Percentiles rank a stretch among this genome's conserved stretches.
Evolutionary conservation across 169 alveolate genomes (phyloP).

Genomic region (Cyclospora cayetanensis): DNA sequence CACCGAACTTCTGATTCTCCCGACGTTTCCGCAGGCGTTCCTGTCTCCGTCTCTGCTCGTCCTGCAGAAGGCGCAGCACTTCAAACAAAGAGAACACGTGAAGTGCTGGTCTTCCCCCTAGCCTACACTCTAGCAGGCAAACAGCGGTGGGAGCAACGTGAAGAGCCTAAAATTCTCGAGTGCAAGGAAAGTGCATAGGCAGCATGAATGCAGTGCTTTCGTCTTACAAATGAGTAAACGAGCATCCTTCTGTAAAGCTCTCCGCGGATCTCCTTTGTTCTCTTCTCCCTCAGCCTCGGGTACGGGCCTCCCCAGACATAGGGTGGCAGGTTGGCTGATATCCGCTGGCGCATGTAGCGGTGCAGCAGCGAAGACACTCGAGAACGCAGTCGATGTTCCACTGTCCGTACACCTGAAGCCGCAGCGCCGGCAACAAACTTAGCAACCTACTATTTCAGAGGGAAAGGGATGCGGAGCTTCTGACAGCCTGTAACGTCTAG

Average conservation of each 20-base stretch:
- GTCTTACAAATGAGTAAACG: constrained; percentile 75
- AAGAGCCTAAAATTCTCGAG: no score
- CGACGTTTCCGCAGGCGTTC: constrained; percentile 77
- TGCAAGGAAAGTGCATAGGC: no score
- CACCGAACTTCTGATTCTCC: constrained; percentile 77
- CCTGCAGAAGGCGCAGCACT: constrained; percentile 70
- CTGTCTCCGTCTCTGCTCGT: constrained; percentile 78
- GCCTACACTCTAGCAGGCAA: no score
- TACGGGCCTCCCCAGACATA: constrained; percentile 81
- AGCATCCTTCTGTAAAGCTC: constrained; percentile 80
- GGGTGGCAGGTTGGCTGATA: constrained; percentile 78
- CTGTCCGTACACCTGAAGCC: constrained; percentile 77
- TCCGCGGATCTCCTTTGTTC: constrained; percentile 74
- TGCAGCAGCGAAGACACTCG: constrained; percentile 73
- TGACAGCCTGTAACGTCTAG: background rate
- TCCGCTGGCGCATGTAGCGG: constrained; percentile 77
- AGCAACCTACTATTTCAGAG: no score
- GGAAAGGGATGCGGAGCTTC: background rate
- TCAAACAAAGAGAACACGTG: background rate
- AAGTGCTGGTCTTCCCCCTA: no score
- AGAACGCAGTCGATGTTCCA: constrained; percentile 78
- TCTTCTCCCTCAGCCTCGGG: constrained; percentile 72
- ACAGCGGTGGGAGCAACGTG: no score
- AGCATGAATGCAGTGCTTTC: no score
- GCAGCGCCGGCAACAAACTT: background rate